Conservation (phyloP, 129 eudicot genomes). For the Gnaphalium uliginosum region DNA sequence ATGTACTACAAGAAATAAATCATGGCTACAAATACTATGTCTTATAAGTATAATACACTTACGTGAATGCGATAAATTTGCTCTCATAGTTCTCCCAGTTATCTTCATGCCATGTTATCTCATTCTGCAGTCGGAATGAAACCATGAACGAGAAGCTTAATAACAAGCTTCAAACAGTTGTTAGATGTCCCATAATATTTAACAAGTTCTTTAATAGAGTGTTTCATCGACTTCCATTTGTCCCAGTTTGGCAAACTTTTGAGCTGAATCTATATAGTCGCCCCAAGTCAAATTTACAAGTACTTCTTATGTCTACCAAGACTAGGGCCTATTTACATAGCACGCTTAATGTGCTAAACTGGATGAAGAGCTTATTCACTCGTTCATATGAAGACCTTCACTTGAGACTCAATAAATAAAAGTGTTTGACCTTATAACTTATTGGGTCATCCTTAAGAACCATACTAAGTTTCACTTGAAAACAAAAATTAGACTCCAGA, state of each 20-base stretch:
- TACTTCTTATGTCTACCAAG: background rate
- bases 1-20: constrained; percentile 3
- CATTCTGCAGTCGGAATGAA: constrained; percentile 47
- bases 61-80: constrained; percentile 95
- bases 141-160: constrained; percentile 4
- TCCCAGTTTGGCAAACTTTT: background rate
- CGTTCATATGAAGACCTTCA: too few species aligned
- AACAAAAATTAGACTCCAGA: background rate
- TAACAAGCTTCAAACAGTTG: background rate
- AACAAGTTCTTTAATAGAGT: background rate
- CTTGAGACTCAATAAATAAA: too few species aligned
- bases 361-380: too few species aligned
- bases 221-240: background rate
- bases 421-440: too few species aligned
- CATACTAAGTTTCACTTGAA: background rate
- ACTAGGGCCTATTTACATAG: too few species aligned
- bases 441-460: too few species aligned
- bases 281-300: background rate
- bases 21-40: background rate
- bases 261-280: background rate
- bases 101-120: constrained; percentile 97
- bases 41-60: constrained; percentile 29
- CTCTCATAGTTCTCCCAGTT: constrained; percentile 86
- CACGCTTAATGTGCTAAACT: too few species aligned
- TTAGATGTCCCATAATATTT: background rate